These are phyloP conservation scores for Suillus americanus DNA, from an alignment of 768 basidiomycete species.

Conservation along the genomic window DNA sequence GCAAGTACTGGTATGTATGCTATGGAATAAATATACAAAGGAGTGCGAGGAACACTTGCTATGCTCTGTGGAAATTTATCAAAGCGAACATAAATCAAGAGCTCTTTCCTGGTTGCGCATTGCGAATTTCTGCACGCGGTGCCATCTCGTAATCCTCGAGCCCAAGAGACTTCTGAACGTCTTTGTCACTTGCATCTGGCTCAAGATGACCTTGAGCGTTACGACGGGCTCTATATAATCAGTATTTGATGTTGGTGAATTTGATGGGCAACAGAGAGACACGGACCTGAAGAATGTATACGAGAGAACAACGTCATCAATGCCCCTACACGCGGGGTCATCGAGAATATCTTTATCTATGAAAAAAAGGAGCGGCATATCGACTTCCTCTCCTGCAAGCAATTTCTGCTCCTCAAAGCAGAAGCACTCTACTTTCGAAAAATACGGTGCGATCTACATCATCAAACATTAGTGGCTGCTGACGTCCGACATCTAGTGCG, in stretches of 20 bases:
- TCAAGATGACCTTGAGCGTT: conserved; percentile 85
- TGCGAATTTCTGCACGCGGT: conserved; percentile 31
- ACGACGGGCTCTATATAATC: conserved; percentile 66
- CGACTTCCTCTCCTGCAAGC: conserved; percentile 92
- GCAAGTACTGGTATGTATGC: background rate
- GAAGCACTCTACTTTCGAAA: conserved; percentile 99
- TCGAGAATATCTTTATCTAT: conserved; percentile 97
- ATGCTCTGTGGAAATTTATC: background rate
- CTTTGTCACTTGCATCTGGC: conserved; percentile 83
- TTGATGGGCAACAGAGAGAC: background rate
- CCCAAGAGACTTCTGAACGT: conserved; percentile 78
- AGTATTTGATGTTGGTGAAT: background rate
- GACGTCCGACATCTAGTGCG: background rate
- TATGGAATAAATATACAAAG: background rate
- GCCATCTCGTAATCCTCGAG: conserved; percentile 61
- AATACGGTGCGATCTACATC: conserved; percentile 90
- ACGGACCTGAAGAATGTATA: conserved; percentile 97
- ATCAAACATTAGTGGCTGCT: background rate
- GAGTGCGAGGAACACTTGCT: background rate
- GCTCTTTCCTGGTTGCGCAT: conserved; percentile 9
- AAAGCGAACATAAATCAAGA: background rate
- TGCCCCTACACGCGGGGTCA: conserved; percentile 81
- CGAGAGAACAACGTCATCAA: conserved; percentile 90
- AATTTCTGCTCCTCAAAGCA: conserved; percentile 99
- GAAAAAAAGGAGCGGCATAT: conserved; percentile 98